Percentiles rank a stretch among this genome's conserved stretches.
Evolutionary conservation across 2,329 filamentous ascomycete species (phyloP).

Genomic region (Rhytidhysteron rufulum): DNA sequence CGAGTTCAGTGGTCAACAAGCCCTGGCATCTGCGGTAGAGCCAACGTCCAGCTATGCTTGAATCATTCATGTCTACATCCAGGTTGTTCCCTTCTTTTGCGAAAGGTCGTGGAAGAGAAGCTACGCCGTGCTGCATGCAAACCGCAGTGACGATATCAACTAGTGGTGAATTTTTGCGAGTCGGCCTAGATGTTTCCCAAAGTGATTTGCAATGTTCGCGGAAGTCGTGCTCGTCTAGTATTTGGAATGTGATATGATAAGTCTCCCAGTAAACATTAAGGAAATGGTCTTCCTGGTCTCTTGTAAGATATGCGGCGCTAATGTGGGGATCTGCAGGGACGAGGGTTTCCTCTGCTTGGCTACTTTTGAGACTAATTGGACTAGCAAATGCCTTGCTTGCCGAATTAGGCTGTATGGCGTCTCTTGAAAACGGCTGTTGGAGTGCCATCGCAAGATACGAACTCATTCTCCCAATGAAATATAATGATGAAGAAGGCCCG

Average conservation of each 20-base stretch:
- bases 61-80: slow-evolving; percentile 26
- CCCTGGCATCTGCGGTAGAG: slow-evolving; percentile 47
- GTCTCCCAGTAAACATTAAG: slow-evolving; percentile 48
- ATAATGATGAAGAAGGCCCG: slow-evolving; percentile 44
- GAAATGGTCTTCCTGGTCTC: slow-evolving; percentile 46
- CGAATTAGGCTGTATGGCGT: slow-evolving; percentile 22
- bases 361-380: slow-evolving; percentile 8
- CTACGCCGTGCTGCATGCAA: slow-evolving; percentile 47
- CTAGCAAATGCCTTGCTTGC: slow-evolving; percentile 12
- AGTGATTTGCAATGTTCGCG: slow-evolving; percentile 37
- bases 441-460: slow-evolving; percentile 32
- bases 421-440: slow-evolving; percentile 21
- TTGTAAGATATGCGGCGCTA: slow-evolving; percentile 29
- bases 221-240: slow-evolving; percentile 46
- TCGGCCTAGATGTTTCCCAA: slow-evolving; percentile 13
- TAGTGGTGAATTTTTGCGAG: slow-evolving; percentile 45
- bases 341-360: slow-evolving; percentile 3
- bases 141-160: slow-evolving; percentile 52
- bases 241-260: slow-evolving; percentile 40
- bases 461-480: slow-evolving; percentile 44
- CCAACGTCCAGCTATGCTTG: slow-evolving; percentile 43
- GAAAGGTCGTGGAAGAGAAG: slow-evolving; percentile 11
- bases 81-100: slow-evolving; percentile 5
- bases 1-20: slow-evolving; percentile 43
- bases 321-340: slow-evolving; percentile 8